A percentile compares a stretch with the other conserved stretches of the same genome.
Conservation (phyloP, 163 green algal species). For the Scenedesmus sp. region DNA sequence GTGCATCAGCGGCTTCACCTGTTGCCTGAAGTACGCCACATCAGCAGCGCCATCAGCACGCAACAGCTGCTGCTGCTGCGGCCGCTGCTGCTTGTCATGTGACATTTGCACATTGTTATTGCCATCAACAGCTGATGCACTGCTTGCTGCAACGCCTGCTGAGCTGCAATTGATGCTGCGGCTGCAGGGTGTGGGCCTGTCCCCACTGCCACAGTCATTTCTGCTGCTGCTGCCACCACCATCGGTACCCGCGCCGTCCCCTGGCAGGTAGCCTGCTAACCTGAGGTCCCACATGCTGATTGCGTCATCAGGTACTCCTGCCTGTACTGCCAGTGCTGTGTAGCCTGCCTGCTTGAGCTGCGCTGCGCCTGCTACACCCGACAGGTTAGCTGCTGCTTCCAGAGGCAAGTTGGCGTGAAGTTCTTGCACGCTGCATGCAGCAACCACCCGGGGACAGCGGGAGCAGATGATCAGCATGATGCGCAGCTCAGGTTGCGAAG, state of each 20-base stretch:
- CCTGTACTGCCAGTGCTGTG: constrained; percentile 34
- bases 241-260: background rate
- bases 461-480: no score
- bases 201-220: background rate
- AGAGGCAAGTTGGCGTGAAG: background rate
- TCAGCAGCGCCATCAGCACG: background rate
- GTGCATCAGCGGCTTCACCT: constrained; percentile 41
- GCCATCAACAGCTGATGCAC: background rate
- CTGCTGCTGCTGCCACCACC: background rate
- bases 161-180: background rate
- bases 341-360: constrained; percentile 32
- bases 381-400: background rate
- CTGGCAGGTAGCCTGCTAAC: constrained; percentile 13
- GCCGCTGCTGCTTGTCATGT: background rate
- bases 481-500: no score
- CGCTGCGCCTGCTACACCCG: constrained; percentile 25
- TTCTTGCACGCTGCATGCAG: constrained; percentile 14
- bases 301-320: background rate
- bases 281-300: constrained; percentile 19
- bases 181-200: background rate
- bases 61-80: constrained; percentile 3
- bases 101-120: no score
- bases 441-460: background rate
- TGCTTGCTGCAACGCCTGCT: background rate
- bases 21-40: constrained; percentile 49